Evolutionary conservation across 768 basidiomycete genomes (phyloP), one percentile per base, ranked within the genome.

Genomic region (Pleurotus ostreatus): DNA sequence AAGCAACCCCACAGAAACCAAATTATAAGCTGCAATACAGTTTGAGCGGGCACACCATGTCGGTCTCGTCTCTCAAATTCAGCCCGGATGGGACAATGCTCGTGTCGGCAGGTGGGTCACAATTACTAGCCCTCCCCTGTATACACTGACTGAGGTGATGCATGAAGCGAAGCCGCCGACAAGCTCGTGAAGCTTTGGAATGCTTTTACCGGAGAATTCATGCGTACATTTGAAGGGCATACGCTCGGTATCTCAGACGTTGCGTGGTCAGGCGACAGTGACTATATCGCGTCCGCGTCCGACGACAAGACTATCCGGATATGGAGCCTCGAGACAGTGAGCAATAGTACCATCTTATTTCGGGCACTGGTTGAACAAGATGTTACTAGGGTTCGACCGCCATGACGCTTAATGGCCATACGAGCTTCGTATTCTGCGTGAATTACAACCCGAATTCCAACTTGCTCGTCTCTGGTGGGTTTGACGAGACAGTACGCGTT

Each of bases 401-500:
- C 5, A 89, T 87, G 59, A 82, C 78, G 9, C 74, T 99, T 11
- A 77, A 79, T 44, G 91, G 92, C 0, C 96, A 99, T 65, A 94
- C 94, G 8, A 94, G 91, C 64, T 93, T 93, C 57, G 94, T 98
- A 1, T 94, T 97, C 65, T 95, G 94, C 60, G 79, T 98, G 18
- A 90, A 93, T 64, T 98, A 88, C 71, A 94, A 91, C 62, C 94
- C 93, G 1, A 82, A 86, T 66, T 90, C 91, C 0, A 95, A 94
- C 68, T 74, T 99, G 34, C 75, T 98, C 53, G 97, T 91, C 13
- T 95, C 92, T 18, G 97, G 97, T 26, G 90, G 91, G 1, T 95
- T 90, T 65, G 97, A 99, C 63, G 97, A 99, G 75, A 94, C 90
- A 13, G 91, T 98, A 15, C 83, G 92, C 47, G 80, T 98, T n/a